A percentile compares a stretch with the other conserved stretches of the same genome.
phyloP scores from a whole-genome alignment of 495 filamentous ascomycete genomes.

The Astrocystis sublimbata region DNA sequence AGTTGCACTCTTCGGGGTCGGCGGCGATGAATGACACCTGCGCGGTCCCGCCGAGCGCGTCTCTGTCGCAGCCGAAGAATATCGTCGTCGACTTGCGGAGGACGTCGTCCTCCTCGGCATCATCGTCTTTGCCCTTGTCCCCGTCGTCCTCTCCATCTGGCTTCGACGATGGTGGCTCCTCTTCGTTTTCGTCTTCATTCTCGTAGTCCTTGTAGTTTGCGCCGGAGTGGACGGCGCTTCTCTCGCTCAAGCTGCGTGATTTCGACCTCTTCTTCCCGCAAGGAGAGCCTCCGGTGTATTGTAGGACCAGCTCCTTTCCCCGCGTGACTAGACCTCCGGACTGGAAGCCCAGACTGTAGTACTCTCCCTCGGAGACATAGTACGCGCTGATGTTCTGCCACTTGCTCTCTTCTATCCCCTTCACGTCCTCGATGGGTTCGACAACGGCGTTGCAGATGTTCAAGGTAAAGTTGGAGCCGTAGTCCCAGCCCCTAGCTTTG shows the following conservation, averaged over 20 bases:
- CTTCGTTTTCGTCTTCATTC: slow-evolving; percentile 43
- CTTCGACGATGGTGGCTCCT: slow-evolving; percentile 32
- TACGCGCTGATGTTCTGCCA: slow-evolving; percentile 91
- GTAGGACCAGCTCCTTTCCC: slow-evolving; percentile 86
- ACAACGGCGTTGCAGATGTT: slow-evolving; percentile 92
- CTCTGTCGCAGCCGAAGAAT: slow-evolving; percentile 89
- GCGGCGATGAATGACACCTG: slow-evolving; percentile 81
- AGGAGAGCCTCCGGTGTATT: slow-evolving; percentile 88
- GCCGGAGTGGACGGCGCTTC: slow-evolving; percentile 34
- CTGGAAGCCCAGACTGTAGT: slow-evolving; percentile 83
- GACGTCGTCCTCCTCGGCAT: slow-evolving; percentile 44
- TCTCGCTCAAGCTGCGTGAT: slow-evolving; percentile 19
- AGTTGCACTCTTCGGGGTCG: slow-evolving; percentile 85
- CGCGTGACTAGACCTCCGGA: slow-evolving; percentile 71
- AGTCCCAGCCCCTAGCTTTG: slow-evolving; percentile 80
- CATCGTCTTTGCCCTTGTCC: neutral
- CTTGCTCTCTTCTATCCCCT: slow-evolving; percentile 60
- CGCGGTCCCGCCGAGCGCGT: slow-evolving; percentile 54
- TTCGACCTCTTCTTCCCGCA: slow-evolving; percentile 53
- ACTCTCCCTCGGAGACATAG: slow-evolving; percentile 70
- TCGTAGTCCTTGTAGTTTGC: slow-evolving; percentile 40
- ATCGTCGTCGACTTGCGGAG: slow-evolving; percentile 80
- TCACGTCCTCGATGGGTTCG: slow-evolving; percentile 69
- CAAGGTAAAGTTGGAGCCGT: slow-evolving; percentile 86
- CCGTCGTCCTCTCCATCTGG: slow-evolving; percentile 13